Evolutionary conservation across 2,329 filamentous ascomycete genomes (phyloP).

Genomic region (Colletotrichum sp.): DNA sequence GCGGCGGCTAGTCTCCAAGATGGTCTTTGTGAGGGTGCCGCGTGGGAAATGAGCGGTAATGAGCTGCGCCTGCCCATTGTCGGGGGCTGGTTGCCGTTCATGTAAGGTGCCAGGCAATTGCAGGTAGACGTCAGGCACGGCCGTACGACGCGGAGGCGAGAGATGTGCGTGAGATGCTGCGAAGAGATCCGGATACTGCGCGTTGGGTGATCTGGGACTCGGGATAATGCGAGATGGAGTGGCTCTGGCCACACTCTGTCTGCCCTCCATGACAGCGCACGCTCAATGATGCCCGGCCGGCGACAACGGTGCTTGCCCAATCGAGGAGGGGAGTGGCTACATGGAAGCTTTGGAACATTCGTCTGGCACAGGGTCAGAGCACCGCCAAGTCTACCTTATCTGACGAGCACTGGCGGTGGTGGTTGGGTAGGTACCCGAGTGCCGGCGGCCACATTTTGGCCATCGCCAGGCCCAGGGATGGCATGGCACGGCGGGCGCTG

Average conservation of each 20-base stretch:
- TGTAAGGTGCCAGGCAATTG: neutral
- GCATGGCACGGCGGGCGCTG: neutral
- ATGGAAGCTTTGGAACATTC: slow-evolving; percentile 23
- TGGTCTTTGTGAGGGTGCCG: neutral
- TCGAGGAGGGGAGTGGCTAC: neutral
- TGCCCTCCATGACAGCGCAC: neutral
- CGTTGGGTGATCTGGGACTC: neutral
- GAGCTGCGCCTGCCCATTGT: neutral
- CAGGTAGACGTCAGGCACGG: neutral
- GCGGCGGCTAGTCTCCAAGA: neutral
- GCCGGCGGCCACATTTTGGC: neutral
- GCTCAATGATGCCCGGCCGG: neutral
- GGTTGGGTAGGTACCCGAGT: neutral
- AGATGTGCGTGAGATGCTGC: neutral
- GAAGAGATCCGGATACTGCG: neutral
- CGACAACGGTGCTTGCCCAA: neutral
- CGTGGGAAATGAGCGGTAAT: slow-evolving; percentile 12
- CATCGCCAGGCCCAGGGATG: neutral
- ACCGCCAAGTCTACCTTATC: slow-evolving; percentile 13
- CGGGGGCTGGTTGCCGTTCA: neutral
- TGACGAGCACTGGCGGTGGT: neutral
- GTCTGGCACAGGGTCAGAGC: slow-evolving; percentile 7
- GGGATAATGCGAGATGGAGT: neutral
- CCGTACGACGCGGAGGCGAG: neutral
- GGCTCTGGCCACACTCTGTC: slow-evolving; percentile 10